Evolutionary conservation across 768 basidiomycete genomes (phyloP).

Genomic region (Cantharellus anzutake): DNA sequence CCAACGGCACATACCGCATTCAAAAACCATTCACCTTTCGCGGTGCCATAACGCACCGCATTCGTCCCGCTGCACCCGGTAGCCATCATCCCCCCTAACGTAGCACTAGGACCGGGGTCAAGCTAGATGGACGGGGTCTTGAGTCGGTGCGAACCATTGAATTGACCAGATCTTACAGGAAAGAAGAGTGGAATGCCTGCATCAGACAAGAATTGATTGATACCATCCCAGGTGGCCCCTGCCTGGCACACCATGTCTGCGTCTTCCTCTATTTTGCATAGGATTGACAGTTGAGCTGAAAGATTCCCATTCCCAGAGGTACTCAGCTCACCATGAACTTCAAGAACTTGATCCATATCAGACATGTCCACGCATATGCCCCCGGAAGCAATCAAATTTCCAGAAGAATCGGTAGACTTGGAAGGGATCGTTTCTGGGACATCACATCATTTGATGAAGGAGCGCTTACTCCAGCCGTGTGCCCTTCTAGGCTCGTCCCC

Average conservation of each 20-base stretch:
- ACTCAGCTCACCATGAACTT: conserved; percentile 27
- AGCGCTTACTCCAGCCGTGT: conserved; percentile 16
- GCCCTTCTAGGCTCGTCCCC: conserved; percentile 75
- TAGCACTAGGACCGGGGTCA: conserved; percentile 39
- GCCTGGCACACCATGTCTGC: conserved; percentile 60
- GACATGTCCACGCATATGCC: conserved; percentile 51
- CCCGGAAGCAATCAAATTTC: conserved; percentile 15
- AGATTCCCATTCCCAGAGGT: conserved; percentile 2
- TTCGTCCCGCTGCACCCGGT: conserved; percentile 33
- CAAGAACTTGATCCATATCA: conserved; percentile 44
- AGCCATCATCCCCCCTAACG: conserved; percentile 69
- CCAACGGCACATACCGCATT: conserved; percentile 23
- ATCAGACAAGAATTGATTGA: conserved; percentile 48
- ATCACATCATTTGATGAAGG: neutral
- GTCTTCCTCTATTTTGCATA: conserved; percentile 32
- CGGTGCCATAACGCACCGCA: conserved; percentile 73
- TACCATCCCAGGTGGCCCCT: conserved; percentile 51
- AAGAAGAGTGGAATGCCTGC: conserved; percentile 63
- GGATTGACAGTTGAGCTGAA: conserved; percentile 10
- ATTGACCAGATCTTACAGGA: conserved; percentile 31
- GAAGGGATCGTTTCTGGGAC: neutral
- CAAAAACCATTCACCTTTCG: conserved; percentile 74
- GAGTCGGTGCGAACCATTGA: neutral
- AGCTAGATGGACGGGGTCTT: conserved; percentile 22
- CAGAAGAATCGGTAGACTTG: neutral